Base-by-base conservation (phyloP, 805 yeast species). In the Ogataea chonburiensis region DNA sequence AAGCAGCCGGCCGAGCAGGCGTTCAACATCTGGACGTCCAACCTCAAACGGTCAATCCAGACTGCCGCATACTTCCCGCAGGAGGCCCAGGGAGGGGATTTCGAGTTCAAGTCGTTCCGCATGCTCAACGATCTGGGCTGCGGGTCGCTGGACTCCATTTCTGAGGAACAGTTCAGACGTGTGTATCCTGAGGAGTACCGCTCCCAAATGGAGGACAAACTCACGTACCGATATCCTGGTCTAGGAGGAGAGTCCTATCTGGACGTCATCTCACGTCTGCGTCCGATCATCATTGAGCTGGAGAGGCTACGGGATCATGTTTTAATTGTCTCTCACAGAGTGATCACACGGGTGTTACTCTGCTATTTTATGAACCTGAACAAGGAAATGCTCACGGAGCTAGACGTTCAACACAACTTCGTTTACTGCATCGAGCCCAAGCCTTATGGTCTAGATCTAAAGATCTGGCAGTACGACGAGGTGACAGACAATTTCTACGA, bases 401-500 rank as follows among this genome's bases (percentile, higher is more conserved):
- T 62, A 35, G 66, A 61, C 22, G 61, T 62, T n/a, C 61, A 58
- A 28, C 63, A 60, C 21, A 60, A 58, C 3, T 59, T 34, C 26
- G 56, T 62, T 7, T 62, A 62, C 34, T 62, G 67, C 47, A 48
- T 62, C 21, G 66, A 61, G 45, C 67, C 67, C 23, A 62, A 62
- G 41, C 66, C 67, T 5, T 62, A 62, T 41, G 67, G 67, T 4
- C 38, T 62, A 21, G 66, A 61, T 38, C 49, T 62, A 33, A 63
- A 60, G 34, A 60, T 62, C 12, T 62, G 66, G 64, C 61, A 59
- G 25, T 62, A 54, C 34, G 65, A 59, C 40, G 60, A 61, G 32
- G 22, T 43, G 3, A 53, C 61, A 10, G 63, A 62, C 39, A 61
- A 57, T 37, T 62, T 62, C 34, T 56, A 55, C 34, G 66, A 62